phyloP scores from a whole-genome alignment of 192 early-diverging fungal genomes.

The Geranomyces variabilis region DNA sequence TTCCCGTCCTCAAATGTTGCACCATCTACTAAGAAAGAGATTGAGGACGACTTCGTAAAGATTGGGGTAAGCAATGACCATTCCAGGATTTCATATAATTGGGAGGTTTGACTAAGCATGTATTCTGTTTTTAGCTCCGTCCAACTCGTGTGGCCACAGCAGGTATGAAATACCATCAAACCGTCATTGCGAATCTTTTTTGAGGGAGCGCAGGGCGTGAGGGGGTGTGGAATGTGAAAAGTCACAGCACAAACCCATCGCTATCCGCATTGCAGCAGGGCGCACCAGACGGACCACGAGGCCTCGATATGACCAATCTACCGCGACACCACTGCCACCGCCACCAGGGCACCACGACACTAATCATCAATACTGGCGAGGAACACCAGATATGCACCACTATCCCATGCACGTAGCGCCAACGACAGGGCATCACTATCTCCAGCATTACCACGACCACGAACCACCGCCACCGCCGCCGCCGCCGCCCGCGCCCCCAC shows the following conservation, averaged over 20 bases:
- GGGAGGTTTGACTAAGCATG: not conserved
- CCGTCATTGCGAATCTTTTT: not conserved
- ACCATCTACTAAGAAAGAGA: conserved; percentile 19
- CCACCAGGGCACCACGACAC: not conserved
- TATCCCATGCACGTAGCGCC: not conserved
- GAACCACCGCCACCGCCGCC: not conserved
- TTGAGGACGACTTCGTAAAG: conserved; percentile 27
- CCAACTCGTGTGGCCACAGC: not conserved
- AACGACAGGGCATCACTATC: not conserved
- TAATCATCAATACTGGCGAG: too few relatives aligned
- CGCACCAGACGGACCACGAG: too few relatives aligned
- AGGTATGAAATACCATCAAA: conserved; percentile 3
- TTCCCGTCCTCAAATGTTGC: conserved; percentile 30
- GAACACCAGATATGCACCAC: not conserved
- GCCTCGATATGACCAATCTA: too few relatives aligned
- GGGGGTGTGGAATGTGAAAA: not conserved
- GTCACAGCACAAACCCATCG: not conserved
- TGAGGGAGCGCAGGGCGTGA: not conserved
- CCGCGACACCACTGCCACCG: conserved; percentile 2
- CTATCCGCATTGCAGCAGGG: too few relatives aligned
- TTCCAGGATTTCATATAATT: too few relatives aligned
- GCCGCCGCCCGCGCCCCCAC: not conserved
- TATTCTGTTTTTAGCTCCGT: not conserved
- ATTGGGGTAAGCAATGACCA: conserved; percentile 16
- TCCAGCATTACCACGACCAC: not conserved